A percentile compares a stretch with the other conserved stretches of the same genome.
Conservation (phyloP, 345 rosid genomes). For the Eutrema japonicum region DNA sequence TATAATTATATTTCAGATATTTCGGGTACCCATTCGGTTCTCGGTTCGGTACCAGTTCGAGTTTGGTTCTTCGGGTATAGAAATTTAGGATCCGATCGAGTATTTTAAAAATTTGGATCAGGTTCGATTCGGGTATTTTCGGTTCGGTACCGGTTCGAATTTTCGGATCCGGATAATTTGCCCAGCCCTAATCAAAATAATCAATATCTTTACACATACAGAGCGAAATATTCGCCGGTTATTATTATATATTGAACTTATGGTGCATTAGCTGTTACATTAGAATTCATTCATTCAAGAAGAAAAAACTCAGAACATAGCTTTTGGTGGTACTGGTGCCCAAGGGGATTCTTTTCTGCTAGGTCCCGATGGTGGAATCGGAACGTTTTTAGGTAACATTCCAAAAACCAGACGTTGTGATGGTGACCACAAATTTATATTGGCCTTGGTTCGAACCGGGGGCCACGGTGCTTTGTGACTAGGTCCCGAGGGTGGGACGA, state of each 20-base stretch:
- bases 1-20: no score
- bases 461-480: conserved; percentile 4
- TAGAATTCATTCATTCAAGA: neutral
- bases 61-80: no score
- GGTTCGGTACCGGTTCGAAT: no score
- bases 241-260: neutral
- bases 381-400: conserved; percentile 35
- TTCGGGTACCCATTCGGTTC: no score
- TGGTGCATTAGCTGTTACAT: neutral
- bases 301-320: neutral
- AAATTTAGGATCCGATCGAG: no score
- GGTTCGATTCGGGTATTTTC: no score
- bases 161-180: no score
- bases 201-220: no score
- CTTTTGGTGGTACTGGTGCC: neutral
- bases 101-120: no score
- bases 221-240: no score
- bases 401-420: conserved; percentile 17
- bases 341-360: neutral
- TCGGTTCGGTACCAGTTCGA: no score
- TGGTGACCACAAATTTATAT: conserved; percentile 1
- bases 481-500: conserved; percentile 21
- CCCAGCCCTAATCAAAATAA: no score
- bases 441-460: neutral
- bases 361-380: conserved; percentile 21